Evolutionary conservation across 1,284 basidiomycete genomes (phyloP), one percentile per base, ranked within the genome.

Genomic region (Rhodofomes roseus): DNA sequence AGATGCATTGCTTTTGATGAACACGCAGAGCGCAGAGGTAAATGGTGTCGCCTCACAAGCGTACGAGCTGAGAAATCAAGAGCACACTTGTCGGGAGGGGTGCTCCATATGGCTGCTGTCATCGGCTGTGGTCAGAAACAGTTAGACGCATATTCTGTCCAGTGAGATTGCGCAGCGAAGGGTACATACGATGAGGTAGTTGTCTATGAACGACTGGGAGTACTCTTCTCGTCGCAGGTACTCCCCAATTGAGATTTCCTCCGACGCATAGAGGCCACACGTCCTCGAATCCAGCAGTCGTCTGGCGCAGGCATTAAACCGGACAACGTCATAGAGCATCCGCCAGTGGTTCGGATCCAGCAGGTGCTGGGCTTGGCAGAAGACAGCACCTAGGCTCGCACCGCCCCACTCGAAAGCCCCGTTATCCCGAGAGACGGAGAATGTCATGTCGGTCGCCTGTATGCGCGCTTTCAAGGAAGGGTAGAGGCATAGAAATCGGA

Each of bases 91-190:
- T 88, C 85, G 4, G 90, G 87, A 0, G 90, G 87, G 0, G 89
- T 92, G 48, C 85, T 89, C 91, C 91, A 94, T 55, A 93, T 88
- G 2, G 87, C 87, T 1, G 88, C 88, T 20, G 87, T 90, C 87
- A 92, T 90, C 0, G 89, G 89, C 90, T 92, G 31, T 8, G 8
- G 34, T 61, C 0, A 54, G 23, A 11, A 46, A 54, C 39, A 37
- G 39, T 51, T 25, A 62, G 4, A 34, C 31, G 44, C 29, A 16
- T 40, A 43, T 60, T 11, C 59, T 22, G 18, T 40, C 53, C 48
- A 37, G n/a, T 2, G 22, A 50, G 27, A 51, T 27, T 14, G 61
- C 37, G 55, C 53, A 18, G 9, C 20, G 18, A 29, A 40, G 37
- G 39, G 4, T 23, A 73, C 87, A 68, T 66, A 92, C 92, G 63